These are phyloP conservation scores for Mytilinidion resinicola DNA, from an alignment of 495 filamentous ascomycete species.

Conservation along the genomic window DNA sequence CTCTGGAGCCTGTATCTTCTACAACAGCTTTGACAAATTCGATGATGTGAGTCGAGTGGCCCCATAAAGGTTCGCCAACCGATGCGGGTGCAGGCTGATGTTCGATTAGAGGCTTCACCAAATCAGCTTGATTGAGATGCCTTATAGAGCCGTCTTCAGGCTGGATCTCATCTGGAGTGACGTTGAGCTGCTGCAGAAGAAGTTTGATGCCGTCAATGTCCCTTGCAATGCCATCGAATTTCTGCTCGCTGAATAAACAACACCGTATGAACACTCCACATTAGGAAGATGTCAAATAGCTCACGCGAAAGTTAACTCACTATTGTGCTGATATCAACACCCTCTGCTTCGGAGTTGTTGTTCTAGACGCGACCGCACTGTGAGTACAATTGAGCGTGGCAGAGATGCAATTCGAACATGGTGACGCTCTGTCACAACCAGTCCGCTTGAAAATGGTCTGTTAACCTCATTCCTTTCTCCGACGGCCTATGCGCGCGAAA, in stretches of 20 bases:
- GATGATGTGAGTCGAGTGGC: conserved; percentile 25
- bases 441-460: conserved; percentile 4
- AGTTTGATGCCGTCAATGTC: conserved; percentile 25
- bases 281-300: neutral
- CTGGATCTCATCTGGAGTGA: conserved; percentile 25
- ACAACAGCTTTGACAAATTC: conserved; percentile 30
- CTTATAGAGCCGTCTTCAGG: conserved; percentile 4
- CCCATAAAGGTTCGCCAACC: conserved; percentile 24
- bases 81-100: too few relatives aligned
- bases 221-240: conserved; percentile 30
- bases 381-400: conserved; percentile 25
- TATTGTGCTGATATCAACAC: conserved; percentile 30
- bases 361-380: conserved; percentile 22
- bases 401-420: conserved; percentile 28
- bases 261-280: neutral
- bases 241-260: conserved; percentile 22
- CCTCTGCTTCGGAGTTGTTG: conserved; percentile 23
- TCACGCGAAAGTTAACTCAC: conserved; percentile 23
- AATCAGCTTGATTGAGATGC: too few relatives aligned
- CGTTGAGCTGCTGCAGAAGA: conserved; percentile 21
- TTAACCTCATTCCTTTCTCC: neutral
- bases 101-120: too few relatives aligned
- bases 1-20: conserved; percentile 18
- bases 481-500: neutral
- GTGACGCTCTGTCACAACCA: conserved; percentile 28